Evolutionary conservation across 176 grass and related monocot species (phyloP).

Genomic region (Metroxylon sagu): DNA sequence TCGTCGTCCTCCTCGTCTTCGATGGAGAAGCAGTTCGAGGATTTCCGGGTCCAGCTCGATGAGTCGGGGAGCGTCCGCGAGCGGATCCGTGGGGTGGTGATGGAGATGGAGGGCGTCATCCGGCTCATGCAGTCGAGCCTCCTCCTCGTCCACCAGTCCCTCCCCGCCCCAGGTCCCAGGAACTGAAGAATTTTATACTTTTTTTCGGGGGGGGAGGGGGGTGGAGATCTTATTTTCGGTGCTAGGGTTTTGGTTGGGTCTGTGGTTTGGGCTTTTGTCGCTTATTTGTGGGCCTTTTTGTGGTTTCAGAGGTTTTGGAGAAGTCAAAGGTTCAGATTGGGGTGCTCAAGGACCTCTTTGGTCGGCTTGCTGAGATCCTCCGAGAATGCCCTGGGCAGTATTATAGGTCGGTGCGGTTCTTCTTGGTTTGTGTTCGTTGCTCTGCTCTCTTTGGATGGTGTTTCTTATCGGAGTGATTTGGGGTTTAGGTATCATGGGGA

Average conservation of each 20-base stretch:
- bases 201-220: not conserved
- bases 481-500: conserved; percentile 63
- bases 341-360: conserved; percentile 57
- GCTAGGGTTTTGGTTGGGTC: not conserved
- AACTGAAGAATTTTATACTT: not conserved
- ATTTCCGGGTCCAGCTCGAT: conserved; percentile 67
- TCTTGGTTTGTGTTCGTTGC: too few species aligned
- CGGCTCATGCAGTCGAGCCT: conserved; percentile 60
- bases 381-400: conserved; percentile 70
- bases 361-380: conserved; percentile 56
- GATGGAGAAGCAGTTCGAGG: conserved; percentile 85
- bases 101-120: conserved; percentile 62
- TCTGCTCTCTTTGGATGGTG: too few species aligned
- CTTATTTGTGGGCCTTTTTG: not conserved
- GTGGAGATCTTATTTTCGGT: not conserved
- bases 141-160: conserved; percentile 78
- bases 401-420: conserved; percentile 44
- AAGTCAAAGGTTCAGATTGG: conserved; percentile 74
- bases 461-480: not conserved
- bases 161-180: conserved; percentile 39
- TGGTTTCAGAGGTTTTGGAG: conserved; percentile 60
- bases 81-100: conserved; percentile 57
- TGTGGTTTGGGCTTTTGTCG: not conserved
- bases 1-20: conserved; percentile 20
- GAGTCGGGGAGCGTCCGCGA: conserved; percentile 62